Percentiles rank a stretch among this genome's conserved stretches.
phyloP scores from a whole-genome alignment of 1,284 basidiomycete genomes.

The Agaricales sp. region DNA sequence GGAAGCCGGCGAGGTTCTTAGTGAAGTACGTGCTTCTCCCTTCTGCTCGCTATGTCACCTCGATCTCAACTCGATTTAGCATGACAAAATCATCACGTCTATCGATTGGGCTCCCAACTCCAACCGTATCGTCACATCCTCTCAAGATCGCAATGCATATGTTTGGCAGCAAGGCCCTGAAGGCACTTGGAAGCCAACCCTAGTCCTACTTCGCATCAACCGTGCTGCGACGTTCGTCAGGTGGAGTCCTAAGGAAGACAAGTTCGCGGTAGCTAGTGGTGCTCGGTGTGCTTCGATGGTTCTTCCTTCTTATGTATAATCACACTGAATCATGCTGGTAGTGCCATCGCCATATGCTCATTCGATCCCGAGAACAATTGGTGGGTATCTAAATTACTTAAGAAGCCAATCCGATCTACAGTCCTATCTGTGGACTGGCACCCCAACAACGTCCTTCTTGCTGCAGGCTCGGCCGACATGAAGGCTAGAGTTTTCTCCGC shows the following conservation, averaged over 20 bases:
- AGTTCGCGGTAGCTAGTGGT: slow-evolving; percentile 97
- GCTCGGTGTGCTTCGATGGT: slow-evolving; percentile 70
- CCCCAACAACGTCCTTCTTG: slow-evolving; percentile 92
- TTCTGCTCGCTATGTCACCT: neutral
- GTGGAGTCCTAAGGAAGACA: slow-evolving; percentile 97
- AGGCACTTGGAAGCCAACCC: slow-evolving; percentile 88
- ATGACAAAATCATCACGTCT: slow-evolving; percentile 96
- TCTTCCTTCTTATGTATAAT: neutral
- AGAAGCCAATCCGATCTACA: slow-evolving; percentile 93
- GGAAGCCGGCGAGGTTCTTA: slow-evolving; percentile 70
- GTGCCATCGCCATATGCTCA: slow-evolving; percentile 89
- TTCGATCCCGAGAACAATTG: slow-evolving; percentile 97
- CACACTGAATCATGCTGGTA: slow-evolving; percentile 16
- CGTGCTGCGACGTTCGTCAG: slow-evolving; percentile 91
- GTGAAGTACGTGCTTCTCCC: slow-evolving; percentile 53
- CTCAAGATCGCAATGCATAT: slow-evolving; percentile 98
- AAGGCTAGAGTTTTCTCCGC: slow-evolving; percentile 97
- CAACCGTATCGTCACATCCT: slow-evolving; percentile 96
- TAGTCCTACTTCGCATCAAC: slow-evolving; percentile 94
- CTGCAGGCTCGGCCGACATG: slow-evolving; percentile 91
- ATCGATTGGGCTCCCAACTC: slow-evolving; percentile 98
- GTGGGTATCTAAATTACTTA: slow-evolving; percentile 98
- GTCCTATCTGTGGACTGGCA: slow-evolving; percentile 96
- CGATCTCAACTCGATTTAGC: slow-evolving; percentile 35
- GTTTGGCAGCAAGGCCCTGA: slow-evolving; percentile 87